A percentile compares a stretch with the other conserved stretches of the same genome.
Evolutionary conservation across 108 stramenopile species (phyloP).

Genomic region (Stephanodiscus triporus): DNA sequence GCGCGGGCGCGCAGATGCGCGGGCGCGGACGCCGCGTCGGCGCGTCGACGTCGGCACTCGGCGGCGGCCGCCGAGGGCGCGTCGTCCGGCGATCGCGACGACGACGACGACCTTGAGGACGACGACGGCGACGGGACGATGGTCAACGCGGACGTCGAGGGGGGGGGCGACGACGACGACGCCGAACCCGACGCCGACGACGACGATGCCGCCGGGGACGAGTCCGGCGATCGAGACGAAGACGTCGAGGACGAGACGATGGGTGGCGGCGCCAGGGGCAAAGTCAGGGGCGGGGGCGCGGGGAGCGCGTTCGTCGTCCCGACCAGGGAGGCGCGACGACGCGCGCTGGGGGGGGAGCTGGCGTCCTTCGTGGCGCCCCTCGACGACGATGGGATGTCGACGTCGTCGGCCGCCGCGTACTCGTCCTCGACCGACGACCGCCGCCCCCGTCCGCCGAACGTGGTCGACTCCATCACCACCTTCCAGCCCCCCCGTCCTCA

Average conservation of each 20-base stretch:
- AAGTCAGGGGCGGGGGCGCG: background rate
- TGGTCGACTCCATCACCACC: conserved; percentile 72
- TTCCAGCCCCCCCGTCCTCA: conserved; percentile 89
- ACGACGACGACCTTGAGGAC: no score
- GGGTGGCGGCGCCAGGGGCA: background rate
- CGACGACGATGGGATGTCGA: conserved; percentile 29
- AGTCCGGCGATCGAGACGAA: background rate
- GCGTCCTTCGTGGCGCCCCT: conserved; percentile 50
- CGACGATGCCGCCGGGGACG: no score
- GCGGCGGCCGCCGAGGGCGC: no score
- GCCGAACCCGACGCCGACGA: no score
- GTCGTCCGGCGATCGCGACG: no score
- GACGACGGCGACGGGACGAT: no score
- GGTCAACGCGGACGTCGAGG: conserved; percentile 9
- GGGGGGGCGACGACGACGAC: no score
- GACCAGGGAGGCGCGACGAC: conserved; percentile 46
- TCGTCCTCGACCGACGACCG: conserved; percentile 41
- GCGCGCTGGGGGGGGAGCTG: conserved; percentile 34
- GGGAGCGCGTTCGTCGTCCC: conserved; percentile 26
- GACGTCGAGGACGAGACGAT: background rate
- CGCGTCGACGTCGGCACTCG: no score
- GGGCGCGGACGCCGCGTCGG: no score
- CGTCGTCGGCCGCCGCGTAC: no score
- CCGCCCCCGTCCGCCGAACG: conserved; percentile 51
- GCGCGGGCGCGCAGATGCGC: conserved; percentile 31